These are phyloP conservation scores for Pterocarpus santalinus DNA, from an alignment of 306 rosid species.

Conservation along the genomic window DNA sequence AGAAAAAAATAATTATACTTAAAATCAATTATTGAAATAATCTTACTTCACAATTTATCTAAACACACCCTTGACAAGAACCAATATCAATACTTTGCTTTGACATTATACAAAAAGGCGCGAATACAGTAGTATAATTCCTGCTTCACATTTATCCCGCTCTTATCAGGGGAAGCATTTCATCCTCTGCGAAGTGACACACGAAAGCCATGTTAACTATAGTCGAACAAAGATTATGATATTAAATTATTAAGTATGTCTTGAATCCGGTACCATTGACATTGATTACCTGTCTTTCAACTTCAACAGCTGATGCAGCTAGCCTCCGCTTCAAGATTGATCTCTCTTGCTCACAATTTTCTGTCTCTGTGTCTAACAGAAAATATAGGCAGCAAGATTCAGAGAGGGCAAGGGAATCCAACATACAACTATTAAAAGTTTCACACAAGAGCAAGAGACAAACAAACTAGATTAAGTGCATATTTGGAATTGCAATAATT, in stretches of 20 bases:
- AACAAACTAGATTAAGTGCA: not conserved
- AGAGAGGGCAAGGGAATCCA: slow-evolving; percentile 37
- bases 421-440: slow-evolving; percentile 1
- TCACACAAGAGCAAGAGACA: not conserved
- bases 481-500: no score
- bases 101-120: slow-evolving; percentile 26
- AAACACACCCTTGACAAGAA: not conserved
- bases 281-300: slow-evolving; percentile 79
- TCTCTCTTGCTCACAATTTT: slow-evolving; percentile 75
- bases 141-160: slow-evolving; percentile 32
- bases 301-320: slow-evolving; percentile 78
- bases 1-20: no score
- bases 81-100: slow-evolving; percentile 15
- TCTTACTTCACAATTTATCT: no score
- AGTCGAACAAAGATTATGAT: slow-evolving; percentile 25
- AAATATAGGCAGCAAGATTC: slow-evolving; percentile 26
- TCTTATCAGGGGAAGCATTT: slow-evolving; percentile 85
- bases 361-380: slow-evolving; percentile 73
- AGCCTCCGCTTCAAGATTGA: slow-evolving; percentile 73
- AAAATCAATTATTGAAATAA: no score
- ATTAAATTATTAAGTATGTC: not conserved
- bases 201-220: slow-evolving; percentile 42
- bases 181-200: slow-evolving; percentile 76
- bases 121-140: slow-evolving; percentile 16
- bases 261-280: slow-evolving; percentile 11